Percentiles rank a stretch among this genome's conserved stretches.
Evolutionary conservation across 2,329 filamentous ascomycete species (phyloP).

Genomic region (Apiospora marii): DNA sequence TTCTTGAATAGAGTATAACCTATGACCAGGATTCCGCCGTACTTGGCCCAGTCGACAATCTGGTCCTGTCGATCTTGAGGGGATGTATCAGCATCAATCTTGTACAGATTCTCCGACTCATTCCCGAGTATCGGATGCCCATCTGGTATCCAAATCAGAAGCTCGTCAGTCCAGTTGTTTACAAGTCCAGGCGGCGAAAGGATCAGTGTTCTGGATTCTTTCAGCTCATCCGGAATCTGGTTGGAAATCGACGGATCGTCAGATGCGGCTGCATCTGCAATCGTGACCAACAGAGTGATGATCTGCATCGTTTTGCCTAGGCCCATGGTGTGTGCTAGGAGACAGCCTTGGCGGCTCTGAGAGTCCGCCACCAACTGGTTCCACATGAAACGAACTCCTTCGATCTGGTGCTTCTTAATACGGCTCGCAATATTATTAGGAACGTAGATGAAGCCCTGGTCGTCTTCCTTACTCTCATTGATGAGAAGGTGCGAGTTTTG

Average conservation of each 20-base stretch:
- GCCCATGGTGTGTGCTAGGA: slow-evolving; percentile 91
- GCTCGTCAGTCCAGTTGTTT: slow-evolving; percentile 84
- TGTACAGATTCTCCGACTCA: slow-evolving; percentile 53
- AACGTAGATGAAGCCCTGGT: slow-evolving; percentile 69
- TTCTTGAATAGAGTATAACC: slow-evolving; percentile 75
- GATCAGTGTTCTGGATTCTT: slow-evolving; percentile 70
- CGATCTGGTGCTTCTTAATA: slow-evolving; percentile 83
- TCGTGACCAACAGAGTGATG: slow-evolving; percentile 80
- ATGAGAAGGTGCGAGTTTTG: slow-evolving; percentile 64
- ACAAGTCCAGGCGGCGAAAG: slow-evolving; percentile 79
- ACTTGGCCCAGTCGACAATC: slow-evolving; percentile 66
- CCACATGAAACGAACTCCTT: slow-evolving; percentile 89
- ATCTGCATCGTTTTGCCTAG: slow-evolving; percentile 93
- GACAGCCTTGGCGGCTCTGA: slow-evolving; percentile 72
- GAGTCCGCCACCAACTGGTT: slow-evolving; percentile 74
- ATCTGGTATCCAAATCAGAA: slow-evolving; percentile 71
- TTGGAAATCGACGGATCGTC: slow-evolving; percentile 59
- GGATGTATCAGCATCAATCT: slow-evolving; percentile 56
- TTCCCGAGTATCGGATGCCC: slow-evolving; percentile 30
- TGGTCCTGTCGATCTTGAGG: slow-evolving; percentile 49
- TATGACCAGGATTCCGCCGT: slow-evolving; percentile 78
- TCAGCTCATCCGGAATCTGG: slow-evolving; percentile 75
- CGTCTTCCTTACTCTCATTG: slow-evolving; percentile 69
- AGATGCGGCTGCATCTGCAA: slow-evolving; percentile 72
- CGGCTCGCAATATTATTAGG: slow-evolving; percentile 66